Evolutionary conservation across 352 stramenopile species (phyloP), one percentile per base, ranked within the genome.

Genomic region (Phytophthora rubi): DNA sequence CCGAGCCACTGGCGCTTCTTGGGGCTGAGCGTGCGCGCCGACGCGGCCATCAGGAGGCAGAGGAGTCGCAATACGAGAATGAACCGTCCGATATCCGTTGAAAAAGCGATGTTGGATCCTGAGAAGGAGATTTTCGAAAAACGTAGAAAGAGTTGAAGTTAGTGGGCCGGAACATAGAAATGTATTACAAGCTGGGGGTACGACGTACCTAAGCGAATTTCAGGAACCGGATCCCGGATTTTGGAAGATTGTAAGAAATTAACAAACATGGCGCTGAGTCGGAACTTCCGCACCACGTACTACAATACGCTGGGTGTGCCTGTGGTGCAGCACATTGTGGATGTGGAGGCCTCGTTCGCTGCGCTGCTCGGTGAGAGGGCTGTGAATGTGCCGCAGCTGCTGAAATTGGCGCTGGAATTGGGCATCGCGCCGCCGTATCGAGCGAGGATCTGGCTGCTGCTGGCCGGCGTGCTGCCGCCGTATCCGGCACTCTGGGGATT

Each of bases 271-370:
- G 45, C 45, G 45, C 45, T 53, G 45, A 56, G 23, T 18, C 23
- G 13, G 3, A 55, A 55, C 71, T 93, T 95, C 72, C 86, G 86
- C 47, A 92, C 84, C 71, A 93, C 86, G 42, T 95, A 95, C 70
- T 95, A 95, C 74, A 95, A 95, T 79, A 95, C 85, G 69, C 76
- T 95, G 54, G 88, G 88, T 49, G 88, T 95, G 60, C 88, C 88
- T 7, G 84, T 95, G 47, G 83, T 94, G 70, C 88, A 92, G 73
- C 83, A 92, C 65, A 90, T 94, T 68, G 85, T 92, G 48, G 84
- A 95, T 45, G 75, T 91, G 33, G 88, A 95, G 23, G 88, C 86
- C 1, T 92, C 82, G 33, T 94, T 91, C 49, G 81, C 82, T 5
- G 78, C 86, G 42, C 71, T 95, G 37, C 80, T 95, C 16, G 68